Evolutionary conservation across 164 flowering plant genomes (phyloP).

Genomic region (Echeveria elegans): DNA sequence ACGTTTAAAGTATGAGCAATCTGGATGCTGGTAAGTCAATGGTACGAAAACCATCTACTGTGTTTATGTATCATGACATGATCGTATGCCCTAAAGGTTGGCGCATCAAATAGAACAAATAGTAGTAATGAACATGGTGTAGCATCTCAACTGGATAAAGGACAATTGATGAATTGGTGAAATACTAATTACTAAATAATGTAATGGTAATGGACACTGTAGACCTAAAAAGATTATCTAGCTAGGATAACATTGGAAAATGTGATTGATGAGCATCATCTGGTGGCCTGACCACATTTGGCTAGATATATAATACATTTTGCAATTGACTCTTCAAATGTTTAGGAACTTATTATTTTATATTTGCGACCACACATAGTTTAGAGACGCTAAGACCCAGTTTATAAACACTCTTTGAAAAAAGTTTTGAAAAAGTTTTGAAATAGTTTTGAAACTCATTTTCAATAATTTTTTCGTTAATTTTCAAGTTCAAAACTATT

Average conservation of each 20-base stretch:
- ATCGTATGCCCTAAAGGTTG: not conserved
- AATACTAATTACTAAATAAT: not conserved
- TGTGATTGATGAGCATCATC: not conserved
- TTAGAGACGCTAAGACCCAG: no score
- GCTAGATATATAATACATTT: not conserved
- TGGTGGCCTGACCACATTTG: not conserved
- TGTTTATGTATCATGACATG: not conserved
- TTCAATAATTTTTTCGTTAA: no score
- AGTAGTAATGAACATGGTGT: not conserved
- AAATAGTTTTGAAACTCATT: no score
- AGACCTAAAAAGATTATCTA: not conserved
- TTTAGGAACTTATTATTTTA: no score
- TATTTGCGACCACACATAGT: no score
- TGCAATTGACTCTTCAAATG: not conserved
- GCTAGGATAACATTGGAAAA: not conserved
- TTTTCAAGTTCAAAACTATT: no score
- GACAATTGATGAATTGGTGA: not conserved
- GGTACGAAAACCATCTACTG: not conserved
- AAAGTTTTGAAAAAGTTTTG: no score
- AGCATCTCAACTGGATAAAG: not conserved
- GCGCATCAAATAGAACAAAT: not conserved
- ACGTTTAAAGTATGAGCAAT: not conserved
- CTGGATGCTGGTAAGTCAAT: not conserved
- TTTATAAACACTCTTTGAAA: no score
- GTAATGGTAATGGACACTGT: not conserved